These are phyloP conservation scores for Irpex lacteus DNA, from an alignment of 1,284 basidiomycete genomes.

Conservation along the genomic window DNA sequence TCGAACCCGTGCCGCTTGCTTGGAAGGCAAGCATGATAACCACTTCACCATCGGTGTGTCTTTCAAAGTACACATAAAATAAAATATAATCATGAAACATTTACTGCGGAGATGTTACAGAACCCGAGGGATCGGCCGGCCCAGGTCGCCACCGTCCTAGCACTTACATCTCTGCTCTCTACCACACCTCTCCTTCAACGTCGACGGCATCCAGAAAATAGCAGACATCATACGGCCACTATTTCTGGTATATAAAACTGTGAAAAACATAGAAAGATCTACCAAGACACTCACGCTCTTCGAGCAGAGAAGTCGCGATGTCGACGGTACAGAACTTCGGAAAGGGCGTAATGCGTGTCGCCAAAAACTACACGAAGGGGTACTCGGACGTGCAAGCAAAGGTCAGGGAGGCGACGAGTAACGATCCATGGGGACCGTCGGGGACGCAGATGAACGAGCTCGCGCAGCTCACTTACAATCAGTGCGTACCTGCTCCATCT, in stretches of 20 bases:
- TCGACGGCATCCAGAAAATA: not conserved
- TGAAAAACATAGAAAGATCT: not conserved
- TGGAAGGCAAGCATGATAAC: slow-evolving; percentile 87
- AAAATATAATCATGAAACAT: too few species aligned
- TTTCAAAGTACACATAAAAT: not conserved
- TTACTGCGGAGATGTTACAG: too few species aligned
- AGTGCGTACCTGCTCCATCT: slow-evolving; percentile 45
- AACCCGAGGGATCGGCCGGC: not conserved
- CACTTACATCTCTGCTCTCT: not conserved
- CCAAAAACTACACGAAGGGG: slow-evolving; percentile 94
- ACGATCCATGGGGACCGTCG: slow-evolving; percentile 98
- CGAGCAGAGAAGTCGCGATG: slow-evolving; percentile 18
- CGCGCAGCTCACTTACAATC: slow-evolving; percentile 96
- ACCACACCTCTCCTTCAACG: not conserved
- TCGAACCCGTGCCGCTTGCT: slow-evolving; percentile 84
- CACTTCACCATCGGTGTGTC: slow-evolving; percentile 72
- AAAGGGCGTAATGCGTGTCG: slow-evolving; percentile 80
- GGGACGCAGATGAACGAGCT: slow-evolving; percentile 99
- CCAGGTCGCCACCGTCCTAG: not conserved
- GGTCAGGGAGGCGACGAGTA: slow-evolving; percentile 98
- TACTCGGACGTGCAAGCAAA: slow-evolving; percentile 95
- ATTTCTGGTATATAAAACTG: too few species aligned
- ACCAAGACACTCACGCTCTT: not conserved
- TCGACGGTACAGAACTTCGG: slow-evolving; percentile 66
- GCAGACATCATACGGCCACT: not conserved